A percentile compares a stretch with the other conserved stretches of the same genome.
Conservation (phyloP, 2,329 filamentous ascomycete genomes). For the Aspergillus bombycis region DNA sequence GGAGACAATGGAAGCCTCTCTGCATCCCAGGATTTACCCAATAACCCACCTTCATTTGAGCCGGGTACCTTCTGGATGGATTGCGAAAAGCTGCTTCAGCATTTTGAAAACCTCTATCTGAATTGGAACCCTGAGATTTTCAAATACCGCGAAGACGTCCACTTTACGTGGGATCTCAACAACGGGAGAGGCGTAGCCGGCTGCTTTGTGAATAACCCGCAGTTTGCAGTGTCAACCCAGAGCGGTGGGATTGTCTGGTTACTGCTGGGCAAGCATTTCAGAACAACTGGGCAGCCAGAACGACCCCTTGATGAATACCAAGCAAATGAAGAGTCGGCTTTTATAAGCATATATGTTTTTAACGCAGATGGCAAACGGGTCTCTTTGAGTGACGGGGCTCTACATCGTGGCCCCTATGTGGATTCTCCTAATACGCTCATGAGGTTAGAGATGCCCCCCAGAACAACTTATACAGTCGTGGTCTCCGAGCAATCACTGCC, state of each 20-base stretch:
- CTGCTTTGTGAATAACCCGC: slow-evolving; percentile 70
- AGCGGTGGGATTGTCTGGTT: slow-evolving; percentile 74
- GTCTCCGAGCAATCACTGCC: slow-evolving; percentile 79
- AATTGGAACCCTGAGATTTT: slow-evolving; percentile 96
- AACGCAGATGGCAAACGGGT: slow-evolving; percentile 71
- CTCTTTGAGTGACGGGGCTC: slow-evolving; percentile 70
- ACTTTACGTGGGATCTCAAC: slow-evolving; percentile 82
- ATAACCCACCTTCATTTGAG: slow-evolving; percentile 32
- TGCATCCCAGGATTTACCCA: slow-evolving; percentile 16
- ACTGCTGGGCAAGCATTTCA: slow-evolving; percentile 83
- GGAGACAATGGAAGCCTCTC: slow-evolving; percentile 27
- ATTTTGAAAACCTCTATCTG: slow-evolving; percentile 94
- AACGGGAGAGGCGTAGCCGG: slow-evolving; percentile 63
- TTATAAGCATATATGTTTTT: slow-evolving; percentile 86
- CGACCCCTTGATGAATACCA: slow-evolving; percentile 53
- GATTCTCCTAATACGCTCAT: slow-evolving; percentile 92
- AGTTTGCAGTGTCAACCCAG: slow-evolving; percentile 59
- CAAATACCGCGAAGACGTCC: slow-evolving; percentile 77
- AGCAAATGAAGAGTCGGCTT: slow-evolving; percentile 65
- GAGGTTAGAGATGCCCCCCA: slow-evolving; percentile 64
- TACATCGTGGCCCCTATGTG: slow-evolving; percentile 81
- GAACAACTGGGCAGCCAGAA: slow-evolving; percentile 50
- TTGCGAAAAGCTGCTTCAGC: slow-evolving; percentile 81
- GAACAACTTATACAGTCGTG: slow-evolving; percentile 64
- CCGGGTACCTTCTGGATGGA: slow-evolving; percentile 94